Base-by-base conservation (phyloP, 768 basidiomycete species). In the Mycena galericulata region DNA sequence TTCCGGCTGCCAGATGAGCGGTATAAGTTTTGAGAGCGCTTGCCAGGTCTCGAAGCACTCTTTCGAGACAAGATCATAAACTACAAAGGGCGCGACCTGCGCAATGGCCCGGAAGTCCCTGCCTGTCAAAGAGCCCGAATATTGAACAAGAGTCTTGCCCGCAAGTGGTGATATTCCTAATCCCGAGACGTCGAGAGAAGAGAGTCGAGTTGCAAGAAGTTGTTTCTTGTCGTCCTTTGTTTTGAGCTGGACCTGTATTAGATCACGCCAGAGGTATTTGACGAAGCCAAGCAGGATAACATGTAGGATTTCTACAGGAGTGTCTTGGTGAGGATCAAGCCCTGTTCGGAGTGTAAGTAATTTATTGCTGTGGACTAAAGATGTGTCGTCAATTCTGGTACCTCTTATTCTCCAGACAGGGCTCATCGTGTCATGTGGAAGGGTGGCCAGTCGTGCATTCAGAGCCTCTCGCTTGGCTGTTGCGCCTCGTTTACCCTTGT, bases 261-360 rank as follows among this genome's bases (percentile, higher is more conserved):
- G 65, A 69, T 86, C 83, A 0, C 79, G 77, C 84, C 85, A 87
- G 27, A 83, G 76, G 65, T 86, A 86, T 62, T 82, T 82, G 57
- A 78, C 72, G 30, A 77, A 75, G 0, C 82, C 81, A 0, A 83
- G 77, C 0, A 82, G 74, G 14, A 78, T 62, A 5, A 78, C 78
- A 58, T 84, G 81, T 3, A 85, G 74, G 4, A 83, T 77, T 64
- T 85, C 81, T 11, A 77, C 74, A 1, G 81, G 81, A 11, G 78
- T 80, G 63, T 82, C 81, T 29, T 62, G 61, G 66, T 82, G 76
- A 3, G 77, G 72, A 67, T 84, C 77, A 12, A 83, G 57, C 8
- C 76, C 82, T 79, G n/a, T 49, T 40, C 27, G 11, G 1, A 49
- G 36, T 32, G 50, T 53, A 27, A 24, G 12, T 66, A 46, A n/a